These are phyloP conservation scores for Microbotryum lychnidis-dioicae DNA, from an alignment of 1,284 basidiomycete species.

Conservation along the genomic window DNA sequence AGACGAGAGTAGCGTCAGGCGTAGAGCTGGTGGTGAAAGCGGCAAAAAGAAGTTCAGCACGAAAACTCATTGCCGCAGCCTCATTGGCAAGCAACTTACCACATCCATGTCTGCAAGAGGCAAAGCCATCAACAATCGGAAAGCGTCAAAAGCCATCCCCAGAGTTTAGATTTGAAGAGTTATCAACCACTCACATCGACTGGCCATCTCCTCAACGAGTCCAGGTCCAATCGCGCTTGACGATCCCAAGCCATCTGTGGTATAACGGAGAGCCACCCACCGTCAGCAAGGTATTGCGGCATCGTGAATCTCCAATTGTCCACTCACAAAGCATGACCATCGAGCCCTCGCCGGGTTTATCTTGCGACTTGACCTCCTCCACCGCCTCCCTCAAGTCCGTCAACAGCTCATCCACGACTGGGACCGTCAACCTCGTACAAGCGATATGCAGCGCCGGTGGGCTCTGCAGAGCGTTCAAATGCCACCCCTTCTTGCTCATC, in stretches of 20 bases:
- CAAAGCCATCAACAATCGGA: not conserved
- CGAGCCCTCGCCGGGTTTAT: constrained; percentile 46
- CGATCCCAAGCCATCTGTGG: constrained; percentile 60
- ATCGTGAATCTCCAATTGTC: too few species aligned
- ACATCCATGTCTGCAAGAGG: constrained; percentile 25
- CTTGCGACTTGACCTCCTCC: constrained; percentile 50
- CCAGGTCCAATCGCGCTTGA: constrained; percentile 78
- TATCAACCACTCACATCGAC: constrained; percentile 36
- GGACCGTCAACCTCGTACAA: constrained; percentile 73
- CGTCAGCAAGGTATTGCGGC: not conserved
- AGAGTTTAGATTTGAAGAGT: not conserved
- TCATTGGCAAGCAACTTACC: constrained; percentile 3
- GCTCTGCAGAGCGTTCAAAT: constrained; percentile 66
- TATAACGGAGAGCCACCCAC: not conserved
- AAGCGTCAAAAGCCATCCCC: not conserved
- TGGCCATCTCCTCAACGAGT: constrained; percentile 77
- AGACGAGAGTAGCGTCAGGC: too few species aligned
- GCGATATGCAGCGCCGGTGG: constrained; percentile 88
- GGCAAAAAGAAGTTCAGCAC: not conserved
- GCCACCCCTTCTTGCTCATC: constrained; percentile 58
- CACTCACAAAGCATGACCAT: constrained; percentile 73
- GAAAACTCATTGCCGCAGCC: too few species aligned
- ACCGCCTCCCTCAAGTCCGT: constrained; percentile 71
- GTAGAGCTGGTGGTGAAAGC: too few species aligned
- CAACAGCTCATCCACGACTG: constrained; percentile 67